Evolutionary conservation across 2,329 filamentous ascomycete species (phyloP).

Genomic region (Pseudogymnoascus sp.): DNA sequence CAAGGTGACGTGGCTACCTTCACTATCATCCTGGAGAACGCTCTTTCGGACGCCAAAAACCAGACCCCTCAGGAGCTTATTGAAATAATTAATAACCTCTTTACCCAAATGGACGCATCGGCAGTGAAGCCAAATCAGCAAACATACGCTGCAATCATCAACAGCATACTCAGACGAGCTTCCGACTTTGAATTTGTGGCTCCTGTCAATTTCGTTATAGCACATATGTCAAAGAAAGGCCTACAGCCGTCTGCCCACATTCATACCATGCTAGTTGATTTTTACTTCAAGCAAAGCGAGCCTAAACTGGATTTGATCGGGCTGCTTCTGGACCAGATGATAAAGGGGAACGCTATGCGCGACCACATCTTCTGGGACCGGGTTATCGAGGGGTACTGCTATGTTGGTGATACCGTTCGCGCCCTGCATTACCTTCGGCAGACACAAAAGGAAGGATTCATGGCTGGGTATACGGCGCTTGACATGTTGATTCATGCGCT

Average conservation of each 20-base stretch:
- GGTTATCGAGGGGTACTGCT: slow-evolving; percentile 58
- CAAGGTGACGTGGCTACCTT: slow-evolving; percentile 61
- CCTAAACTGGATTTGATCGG: slow-evolving; percentile 55
- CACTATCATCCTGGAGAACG: slow-evolving; percentile 60
- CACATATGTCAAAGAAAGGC: slow-evolving; percentile 49
- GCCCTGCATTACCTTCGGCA: slow-evolving; percentile 43
- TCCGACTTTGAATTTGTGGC: slow-evolving; percentile 31
- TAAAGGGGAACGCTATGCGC: slow-evolving; percentile 27
- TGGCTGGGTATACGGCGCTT: slow-evolving; percentile 23
- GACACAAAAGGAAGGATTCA: slow-evolving; percentile 28
- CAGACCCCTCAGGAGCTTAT: slow-evolving; percentile 42
- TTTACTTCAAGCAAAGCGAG: slow-evolving; percentile 52
- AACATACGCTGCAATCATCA: slow-evolving; percentile 63
- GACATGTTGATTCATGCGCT: slow-evolving; percentile 24
- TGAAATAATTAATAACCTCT: slow-evolving; percentile 42
- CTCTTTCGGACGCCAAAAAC: slow-evolving; percentile 36
- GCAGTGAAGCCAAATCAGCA: slow-evolving; percentile 52
- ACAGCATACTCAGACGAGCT: slow-evolving; percentile 45
- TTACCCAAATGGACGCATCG: slow-evolving; percentile 48
- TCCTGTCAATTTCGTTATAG: slow-evolving; percentile 52
- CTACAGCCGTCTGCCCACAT: slow-evolving; percentile 54
- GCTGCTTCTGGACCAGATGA: slow-evolving; percentile 45
- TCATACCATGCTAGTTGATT: slow-evolving; percentile 64
- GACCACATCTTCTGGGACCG: slow-evolving; percentile 62
- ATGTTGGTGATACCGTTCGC: slow-evolving; percentile 39